Evolutionary conservation across 2,329 filamentous ascomycete species (phyloP), one percentile per base, ranked within the genome.

Genomic region (Neocatenulostroma microsporum): DNA sequence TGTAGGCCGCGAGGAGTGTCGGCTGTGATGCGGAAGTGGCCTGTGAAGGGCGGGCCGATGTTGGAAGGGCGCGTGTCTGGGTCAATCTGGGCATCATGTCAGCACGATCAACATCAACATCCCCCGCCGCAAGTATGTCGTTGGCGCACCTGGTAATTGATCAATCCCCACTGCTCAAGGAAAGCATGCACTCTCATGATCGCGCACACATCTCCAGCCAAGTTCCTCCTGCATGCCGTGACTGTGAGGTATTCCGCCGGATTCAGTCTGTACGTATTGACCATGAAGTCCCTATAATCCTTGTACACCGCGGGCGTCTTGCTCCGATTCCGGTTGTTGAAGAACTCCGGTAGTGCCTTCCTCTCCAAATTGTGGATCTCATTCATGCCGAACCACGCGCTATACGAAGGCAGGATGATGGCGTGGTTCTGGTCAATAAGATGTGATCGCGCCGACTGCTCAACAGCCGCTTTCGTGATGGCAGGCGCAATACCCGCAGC

Each of bases 111-210:
- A n/a, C n/a, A n/a, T 52, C 44, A 34, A 30, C 40, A 37, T 26
- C 23, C 14, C 12, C 30, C 14, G 32, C 21, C 33, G 36, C 12
- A 15, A 31, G 18, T 37, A 6, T 21, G 13, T 25, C 9, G 19
- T 28, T 13, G 10, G 32, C 49, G 21, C 44, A 94, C 89, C 72
- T 98, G 91, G 58, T 98, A 98, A 65, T 98, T 98, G 62, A 98
- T 95, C 55, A 98, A 70, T 6, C 91, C 91, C 91, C 91, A 98
- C 61, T 96, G 89, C 66, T 98, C 91, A 23, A 98, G 73, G 66
- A 98, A 98, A 12, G 87, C 84, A 63, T 98, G 91, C 13, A 98
- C 89, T 47, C 91, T 82, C 91, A 98, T 98, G 52, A 98, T 98
- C 25, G 91, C 89, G 66, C 91, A 98, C 21, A 98, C 91, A 63